phyloP scores from a whole-genome alignment of 768 basidiomycete species.

The Mycena latifolia region DNA sequence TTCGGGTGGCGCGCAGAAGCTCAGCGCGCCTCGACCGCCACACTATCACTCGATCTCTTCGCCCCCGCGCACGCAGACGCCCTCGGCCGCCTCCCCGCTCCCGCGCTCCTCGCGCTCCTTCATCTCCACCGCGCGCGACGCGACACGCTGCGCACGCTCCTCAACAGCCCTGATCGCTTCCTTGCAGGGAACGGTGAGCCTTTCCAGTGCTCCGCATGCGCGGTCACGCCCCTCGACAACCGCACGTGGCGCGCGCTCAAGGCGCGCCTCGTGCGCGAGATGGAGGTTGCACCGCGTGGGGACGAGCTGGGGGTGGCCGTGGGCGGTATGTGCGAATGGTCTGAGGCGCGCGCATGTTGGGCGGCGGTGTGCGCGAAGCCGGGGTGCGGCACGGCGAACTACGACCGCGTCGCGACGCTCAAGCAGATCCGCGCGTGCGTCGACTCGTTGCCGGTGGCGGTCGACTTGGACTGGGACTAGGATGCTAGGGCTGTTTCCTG shows the following conservation, averaged over 20 bases:
- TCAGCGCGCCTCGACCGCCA: constrained; percentile 66
- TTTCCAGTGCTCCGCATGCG: constrained; percentile 67
- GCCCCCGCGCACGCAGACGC: constrained; percentile 55
- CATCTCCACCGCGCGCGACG: constrained; percentile 69
- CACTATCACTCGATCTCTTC: constrained; percentile 65
- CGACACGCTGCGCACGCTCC: constrained; percentile 60
- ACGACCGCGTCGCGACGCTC: constrained; percentile 70
- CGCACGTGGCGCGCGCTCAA: constrained; percentile 74
- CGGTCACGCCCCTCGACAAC: constrained; percentile 65
- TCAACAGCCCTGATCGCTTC: constrained; percentile 74
- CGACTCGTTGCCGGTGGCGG: constrained; percentile 59
- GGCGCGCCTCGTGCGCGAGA: constrained; percentile 65
- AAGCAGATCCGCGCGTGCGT: constrained; percentile 70
- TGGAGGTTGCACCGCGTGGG: constrained; percentile 70
- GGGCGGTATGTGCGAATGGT: constrained; percentile 66
- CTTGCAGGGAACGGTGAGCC: constrained; percentile 57
- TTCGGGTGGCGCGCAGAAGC: constrained; percentile 74
- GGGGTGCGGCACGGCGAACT: constrained; percentile 67
- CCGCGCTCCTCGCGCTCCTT: constrained; percentile 65
- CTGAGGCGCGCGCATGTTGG: constrained; percentile 73
- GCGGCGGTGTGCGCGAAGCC: constrained; percentile 64
- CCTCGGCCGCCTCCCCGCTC: constrained; percentile 63
- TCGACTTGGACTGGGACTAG: constrained; percentile 40
- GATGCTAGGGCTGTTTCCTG: too few species aligned
- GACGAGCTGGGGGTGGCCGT: constrained; percentile 60